A percentile compares a stretch with the other conserved stretches of the same genome.
Evolutionary conservation across 2,329 filamentous ascomycete genomes (phyloP).

Genomic region (Aspergillus floridensis): DNA sequence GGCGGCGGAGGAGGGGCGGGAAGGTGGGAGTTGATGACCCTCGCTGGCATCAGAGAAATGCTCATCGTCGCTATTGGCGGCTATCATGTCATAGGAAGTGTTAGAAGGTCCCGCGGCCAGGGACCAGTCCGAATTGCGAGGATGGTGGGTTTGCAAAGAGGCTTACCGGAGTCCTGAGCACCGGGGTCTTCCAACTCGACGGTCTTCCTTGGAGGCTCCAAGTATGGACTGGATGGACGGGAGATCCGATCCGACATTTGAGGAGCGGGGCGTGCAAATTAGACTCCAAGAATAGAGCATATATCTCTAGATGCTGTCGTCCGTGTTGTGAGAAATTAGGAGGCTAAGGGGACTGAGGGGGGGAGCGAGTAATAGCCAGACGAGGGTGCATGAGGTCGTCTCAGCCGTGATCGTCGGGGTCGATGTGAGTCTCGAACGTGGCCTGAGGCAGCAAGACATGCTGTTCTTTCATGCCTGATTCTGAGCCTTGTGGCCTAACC

Average conservation of each 20-base stretch:
- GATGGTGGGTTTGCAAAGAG: background rate
- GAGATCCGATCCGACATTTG: conserved; percentile 39
- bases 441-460: conserved; percentile 16
- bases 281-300: conserved; percentile 18
- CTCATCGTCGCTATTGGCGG: conserved; percentile 56
- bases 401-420: conserved; percentile 21
- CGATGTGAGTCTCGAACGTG: conserved; percentile 31
- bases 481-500: conserved; percentile 10
- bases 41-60: conserved; percentile 67
- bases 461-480: background rate
- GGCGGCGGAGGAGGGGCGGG: conserved; percentile 37
- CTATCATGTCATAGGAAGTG: conserved; percentile 26
- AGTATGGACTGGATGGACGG: conserved; percentile 40
- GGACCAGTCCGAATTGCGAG: background rate
- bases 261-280: conserved; percentile 11
- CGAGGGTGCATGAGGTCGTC: conserved; percentile 23
- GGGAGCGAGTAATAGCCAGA: conserved; percentile 17
- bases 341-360: conserved; percentile 8
- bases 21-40: conserved; percentile 43
- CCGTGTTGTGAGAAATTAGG: background rate
- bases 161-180: conserved; percentile 55
- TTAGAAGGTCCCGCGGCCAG: background rate
- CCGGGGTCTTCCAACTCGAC: conserved; percentile 56
- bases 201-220: conserved; percentile 56
- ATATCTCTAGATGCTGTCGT: conserved; percentile 12